phyloP scores from a whole-genome alignment of 768 basidiomycete genomes.

The Hemileccinum impolitum region DNA sequence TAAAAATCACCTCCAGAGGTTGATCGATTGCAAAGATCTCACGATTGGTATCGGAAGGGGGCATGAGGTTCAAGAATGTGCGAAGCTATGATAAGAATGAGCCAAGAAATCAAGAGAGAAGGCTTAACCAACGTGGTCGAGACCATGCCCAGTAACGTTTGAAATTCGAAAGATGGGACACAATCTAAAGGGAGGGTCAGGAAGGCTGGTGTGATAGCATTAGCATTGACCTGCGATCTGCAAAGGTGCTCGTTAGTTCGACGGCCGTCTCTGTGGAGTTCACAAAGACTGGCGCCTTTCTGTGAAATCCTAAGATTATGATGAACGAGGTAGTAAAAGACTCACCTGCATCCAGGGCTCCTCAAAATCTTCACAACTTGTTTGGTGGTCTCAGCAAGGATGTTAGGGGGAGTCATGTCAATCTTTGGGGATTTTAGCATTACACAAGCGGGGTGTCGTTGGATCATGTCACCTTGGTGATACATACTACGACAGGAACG shows the following conservation, averaged over 20 bases:
- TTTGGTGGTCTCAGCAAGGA: constrained; percentile 86
- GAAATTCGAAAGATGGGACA: constrained; percentile 92
- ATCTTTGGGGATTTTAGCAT: constrained; percentile 42
- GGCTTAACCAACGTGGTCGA: constrained; percentile 58
- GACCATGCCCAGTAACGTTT: constrained; percentile 92
- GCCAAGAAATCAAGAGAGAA: not conserved
- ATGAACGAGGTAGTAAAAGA: constrained; percentile 2
- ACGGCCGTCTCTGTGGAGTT: constrained; percentile 78
- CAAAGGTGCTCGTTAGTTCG: constrained; percentile 72
- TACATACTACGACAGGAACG: constrained; percentile 89
- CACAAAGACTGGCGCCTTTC: constrained; percentile 82
- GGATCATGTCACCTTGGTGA: constrained; percentile 73
- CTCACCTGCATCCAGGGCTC: constrained; percentile 88
- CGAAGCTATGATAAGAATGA: constrained; percentile 52
- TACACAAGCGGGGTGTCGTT: not conserved
- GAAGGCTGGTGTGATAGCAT: not conserved
- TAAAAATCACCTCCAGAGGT: constrained; percentile 62
- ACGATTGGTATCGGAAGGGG: constrained; percentile 80
- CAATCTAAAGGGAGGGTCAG: constrained; percentile 45
- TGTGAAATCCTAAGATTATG: constrained; percentile 25
- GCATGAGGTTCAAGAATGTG: constrained; percentile 86
- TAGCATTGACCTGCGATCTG: constrained; percentile 57
- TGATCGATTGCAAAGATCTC: constrained; percentile 79
- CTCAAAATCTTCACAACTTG: constrained; percentile 90
- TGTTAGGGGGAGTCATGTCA: constrained; percentile 95